These are phyloP conservation scores for Oryza rufipogon DNA, from an alignment of 176 grass and related monocot genomes.

Conservation along the genomic window DNA sequence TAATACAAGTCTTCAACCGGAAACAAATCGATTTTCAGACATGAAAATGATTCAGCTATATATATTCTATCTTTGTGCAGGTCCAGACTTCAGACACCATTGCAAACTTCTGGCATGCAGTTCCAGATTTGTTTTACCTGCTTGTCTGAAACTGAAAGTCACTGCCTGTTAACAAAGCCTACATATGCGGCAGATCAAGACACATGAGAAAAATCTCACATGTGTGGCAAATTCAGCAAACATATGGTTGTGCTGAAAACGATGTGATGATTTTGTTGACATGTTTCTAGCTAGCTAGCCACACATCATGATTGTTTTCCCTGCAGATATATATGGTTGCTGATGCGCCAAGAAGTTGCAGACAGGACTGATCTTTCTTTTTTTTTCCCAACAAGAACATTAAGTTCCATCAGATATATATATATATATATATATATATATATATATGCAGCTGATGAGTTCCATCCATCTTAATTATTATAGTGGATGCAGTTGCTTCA, in stretches of 20 bases:
- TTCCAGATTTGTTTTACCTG: background rate
- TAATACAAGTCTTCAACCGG: too few species aligned
- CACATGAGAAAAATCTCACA: background rate
- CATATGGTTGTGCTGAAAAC: background rate
- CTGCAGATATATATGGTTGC: background rate
- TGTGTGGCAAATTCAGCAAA: background rate
- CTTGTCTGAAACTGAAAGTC: background rate
- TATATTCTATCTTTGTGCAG: too few species aligned
- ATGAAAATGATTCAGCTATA: too few species aligned
- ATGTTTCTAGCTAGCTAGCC: background rate
- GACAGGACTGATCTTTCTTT: too few species aligned
- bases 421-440: too few species aligned
- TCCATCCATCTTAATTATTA: too few species aligned
- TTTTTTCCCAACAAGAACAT: background rate
- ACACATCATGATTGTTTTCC: background rate
- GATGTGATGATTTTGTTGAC: background rate
- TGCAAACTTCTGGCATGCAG: too few species aligned
- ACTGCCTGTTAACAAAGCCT: background rate
- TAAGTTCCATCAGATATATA: background rate
- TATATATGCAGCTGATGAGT: too few species aligned
- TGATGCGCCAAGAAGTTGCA: background rate
- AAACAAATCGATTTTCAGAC: too few species aligned
- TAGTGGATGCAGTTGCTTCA: too few species aligned
- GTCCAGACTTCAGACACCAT: too few species aligned
- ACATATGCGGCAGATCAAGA: background rate